Conservation (phyloP, 768 basidiomycete species). For the Hirschioporus abietinus region DNA sequence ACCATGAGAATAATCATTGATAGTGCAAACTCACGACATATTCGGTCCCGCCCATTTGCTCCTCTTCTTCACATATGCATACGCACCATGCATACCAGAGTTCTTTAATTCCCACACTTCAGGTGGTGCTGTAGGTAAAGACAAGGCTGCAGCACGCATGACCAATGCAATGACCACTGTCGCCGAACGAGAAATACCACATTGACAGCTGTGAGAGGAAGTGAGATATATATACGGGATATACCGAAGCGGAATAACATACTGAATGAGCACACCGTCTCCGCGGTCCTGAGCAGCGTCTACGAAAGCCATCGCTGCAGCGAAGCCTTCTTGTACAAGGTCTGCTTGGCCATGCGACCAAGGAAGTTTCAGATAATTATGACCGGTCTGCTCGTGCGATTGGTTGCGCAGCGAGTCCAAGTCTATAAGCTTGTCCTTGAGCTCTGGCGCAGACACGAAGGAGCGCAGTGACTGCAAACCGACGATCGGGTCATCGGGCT, state of each 20-base stretch:
- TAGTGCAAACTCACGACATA: constrained; percentile 70
- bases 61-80: constrained; percentile 85
- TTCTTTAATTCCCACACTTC: constrained; percentile 68
- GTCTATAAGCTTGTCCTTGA: constrained; percentile 32
- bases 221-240: constrained; percentile 8
- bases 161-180: constrained; percentile 88
- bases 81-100: constrained; percentile 81
- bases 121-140: constrained; percentile 58
- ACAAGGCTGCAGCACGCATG: constrained; percentile 83
- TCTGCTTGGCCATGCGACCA: constrained; percentile 96
- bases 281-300: constrained; percentile 71
- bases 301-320: constrained; percentile 73
- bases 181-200: constrained; percentile 88
- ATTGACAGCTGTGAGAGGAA: constrained; percentile 68
- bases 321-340: constrained; percentile 74
- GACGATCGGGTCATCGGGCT: constrained; percentile 51
- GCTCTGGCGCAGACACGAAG: constrained; percentile 65
- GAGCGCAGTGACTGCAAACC: constrained; percentile 47
- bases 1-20: constrained; percentile 13
- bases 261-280: constrained; percentile 84
- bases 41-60: constrained; percentile 87
- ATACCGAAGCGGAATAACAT: constrained; percentile 28
- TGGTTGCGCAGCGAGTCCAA: constrained; percentile 23
- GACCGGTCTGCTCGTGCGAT: constrained; percentile 17
- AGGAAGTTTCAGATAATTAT: constrained; percentile 80